Conservation (phyloP, 164 flowering plant species). For the Taxillus chinensis region DNA sequence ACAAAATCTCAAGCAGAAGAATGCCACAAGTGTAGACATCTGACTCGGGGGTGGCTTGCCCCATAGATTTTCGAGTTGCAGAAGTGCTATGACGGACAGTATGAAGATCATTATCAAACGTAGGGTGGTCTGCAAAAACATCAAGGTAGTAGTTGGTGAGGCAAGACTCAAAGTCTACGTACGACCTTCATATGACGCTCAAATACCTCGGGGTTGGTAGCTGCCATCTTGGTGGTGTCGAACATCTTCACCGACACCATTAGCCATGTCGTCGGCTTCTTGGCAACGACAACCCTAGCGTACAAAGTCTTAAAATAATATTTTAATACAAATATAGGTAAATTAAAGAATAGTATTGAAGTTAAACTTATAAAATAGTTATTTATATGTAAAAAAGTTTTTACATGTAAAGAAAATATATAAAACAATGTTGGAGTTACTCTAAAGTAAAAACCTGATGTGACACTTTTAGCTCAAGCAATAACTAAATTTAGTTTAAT, state of each 20-base stretch:
- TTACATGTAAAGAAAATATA: too few species aligned
- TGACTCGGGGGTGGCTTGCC: constrained; percentile 13
- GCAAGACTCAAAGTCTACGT: constrained; percentile 39
- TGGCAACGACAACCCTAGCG: too few species aligned
- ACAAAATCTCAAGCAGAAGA: constrained; percentile 25
- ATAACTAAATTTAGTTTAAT: too few species aligned
- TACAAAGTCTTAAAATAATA: too few species aligned
- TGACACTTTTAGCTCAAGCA: too few species aligned
- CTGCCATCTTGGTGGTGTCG: constrained; percentile 24
- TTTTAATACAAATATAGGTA: too few species aligned
- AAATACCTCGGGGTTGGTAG: constrained; percentile 27
- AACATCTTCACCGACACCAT: constrained; percentile 34
- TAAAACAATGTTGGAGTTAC: too few species aligned
- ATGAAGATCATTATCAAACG: neutral
- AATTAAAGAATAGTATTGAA: too few species aligned
- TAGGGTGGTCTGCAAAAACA: constrained; percentile 8
- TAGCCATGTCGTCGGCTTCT: too few species aligned
- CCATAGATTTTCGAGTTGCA: neutral
- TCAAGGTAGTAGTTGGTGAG: constrained; percentile 34
- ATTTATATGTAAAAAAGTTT: too few species aligned
- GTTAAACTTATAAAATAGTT: too few species aligned
- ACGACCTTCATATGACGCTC: constrained; percentile 29
- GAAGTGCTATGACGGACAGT: neutral
- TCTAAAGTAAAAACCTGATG: too few species aligned
- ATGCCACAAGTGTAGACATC: constrained; percentile 30